phyloP scores from a whole-genome alignment of 352 stramenopile species.

The Phytophthora rubi region DNA sequence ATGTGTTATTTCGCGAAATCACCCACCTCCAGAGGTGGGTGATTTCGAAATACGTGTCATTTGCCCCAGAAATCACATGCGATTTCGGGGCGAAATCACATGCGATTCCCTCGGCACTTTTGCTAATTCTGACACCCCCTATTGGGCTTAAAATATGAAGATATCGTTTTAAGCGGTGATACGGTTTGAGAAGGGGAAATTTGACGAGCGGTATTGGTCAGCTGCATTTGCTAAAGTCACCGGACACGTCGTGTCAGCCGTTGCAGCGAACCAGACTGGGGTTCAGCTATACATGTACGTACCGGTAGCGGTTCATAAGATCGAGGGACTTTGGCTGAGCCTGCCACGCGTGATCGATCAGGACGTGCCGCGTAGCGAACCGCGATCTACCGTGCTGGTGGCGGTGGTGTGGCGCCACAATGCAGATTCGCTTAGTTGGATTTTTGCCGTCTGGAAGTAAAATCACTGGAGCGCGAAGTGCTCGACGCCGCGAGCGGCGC shows the following conservation, averaged over 20 bases:
- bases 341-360: not conserved
- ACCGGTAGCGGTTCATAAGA: conserved; percentile 12
- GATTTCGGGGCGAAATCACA: too few species aligned
- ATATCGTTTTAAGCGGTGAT: not conserved
- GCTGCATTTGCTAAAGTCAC: not conserved
- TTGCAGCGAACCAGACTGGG: not conserved
- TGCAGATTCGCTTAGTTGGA: not conserved
- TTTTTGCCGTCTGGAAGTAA: not conserved
- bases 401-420: not conserved
- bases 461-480: not conserved
- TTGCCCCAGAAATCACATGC: too few species aligned
- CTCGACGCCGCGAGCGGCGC: not conserved
- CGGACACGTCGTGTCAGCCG: not conserved
- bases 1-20: too few species aligned
- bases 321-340: not conserved
- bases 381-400: too few species aligned
- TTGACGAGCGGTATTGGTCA: not conserved
- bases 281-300: not conserved
- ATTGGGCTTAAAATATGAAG: not conserved
- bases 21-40: too few species aligned
- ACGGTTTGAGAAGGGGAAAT: not conserved
- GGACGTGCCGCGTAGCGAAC: not conserved
- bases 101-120: too few species aligned
- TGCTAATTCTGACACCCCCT: too few species aligned
- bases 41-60: too few species aligned